phyloP scores from a whole-genome alignment of 495 filamentous ascomycete species.

The Halenospora varia region DNA sequence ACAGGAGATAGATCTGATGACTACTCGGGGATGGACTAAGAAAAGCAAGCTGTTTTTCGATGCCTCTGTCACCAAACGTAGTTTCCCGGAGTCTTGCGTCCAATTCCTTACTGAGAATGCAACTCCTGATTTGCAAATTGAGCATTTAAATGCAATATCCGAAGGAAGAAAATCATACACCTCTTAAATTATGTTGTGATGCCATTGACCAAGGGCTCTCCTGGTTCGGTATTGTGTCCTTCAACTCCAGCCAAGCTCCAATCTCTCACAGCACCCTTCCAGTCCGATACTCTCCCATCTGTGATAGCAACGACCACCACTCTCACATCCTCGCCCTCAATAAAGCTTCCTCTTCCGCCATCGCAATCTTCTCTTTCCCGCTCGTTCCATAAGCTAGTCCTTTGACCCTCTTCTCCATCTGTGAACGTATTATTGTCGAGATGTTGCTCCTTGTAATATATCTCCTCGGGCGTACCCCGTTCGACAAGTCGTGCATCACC shows the following conservation, averaged over 20 bases:
- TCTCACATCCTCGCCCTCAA: conserved; percentile 64
- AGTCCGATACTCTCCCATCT: conserved; percentile 74
- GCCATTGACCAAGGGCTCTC: conserved; percentile 33
- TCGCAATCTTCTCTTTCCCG: conserved; percentile 34
- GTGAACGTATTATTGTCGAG: conserved; percentile 89
- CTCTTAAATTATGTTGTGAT: no score
- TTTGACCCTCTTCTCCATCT: conserved; percentile 23
- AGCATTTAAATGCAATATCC: no score
- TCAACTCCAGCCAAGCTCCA: conserved; percentile 46
- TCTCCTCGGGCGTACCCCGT: conserved; percentile 70
- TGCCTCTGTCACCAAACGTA: no score
- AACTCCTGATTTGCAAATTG: no score
- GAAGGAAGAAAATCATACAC: no score
- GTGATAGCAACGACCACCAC: conserved; percentile 71
- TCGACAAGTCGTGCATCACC: conserved; percentile 72
- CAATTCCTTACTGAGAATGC: no score
- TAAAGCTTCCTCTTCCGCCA: conserved; percentile 53
- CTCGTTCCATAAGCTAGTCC: conserved; percentile 7
- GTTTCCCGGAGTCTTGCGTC: no score
- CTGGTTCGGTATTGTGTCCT: neutral
- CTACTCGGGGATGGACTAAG: no score
- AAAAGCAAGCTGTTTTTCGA: no score
- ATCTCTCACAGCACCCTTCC: conserved; percentile 75
- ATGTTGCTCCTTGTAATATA: conserved; percentile 75
- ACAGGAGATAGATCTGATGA: no score